Conservation (phyloP, 1,284 basidiomycete genomes). For the Peniophora sp. region DNA sequence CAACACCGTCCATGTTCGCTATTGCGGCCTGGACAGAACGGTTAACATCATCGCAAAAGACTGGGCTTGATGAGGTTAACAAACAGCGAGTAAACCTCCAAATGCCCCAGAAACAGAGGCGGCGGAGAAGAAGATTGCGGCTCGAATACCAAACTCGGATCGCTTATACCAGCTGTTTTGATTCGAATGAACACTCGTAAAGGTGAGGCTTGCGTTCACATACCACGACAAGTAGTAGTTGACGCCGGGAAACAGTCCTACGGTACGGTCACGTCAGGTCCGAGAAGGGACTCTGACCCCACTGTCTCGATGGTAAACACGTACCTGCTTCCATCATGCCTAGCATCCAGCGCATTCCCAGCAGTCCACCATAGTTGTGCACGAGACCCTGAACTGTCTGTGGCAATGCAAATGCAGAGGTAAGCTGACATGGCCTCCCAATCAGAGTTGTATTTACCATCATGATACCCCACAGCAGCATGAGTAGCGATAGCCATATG, state of each 20-base stretch:
- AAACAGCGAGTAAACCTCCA: constrained; percentile 24
- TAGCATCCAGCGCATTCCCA: constrained; percentile 24
- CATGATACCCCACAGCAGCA: constrained; percentile 24
- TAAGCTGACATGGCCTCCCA: neutral
- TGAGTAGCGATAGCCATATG: constrained; percentile 27
- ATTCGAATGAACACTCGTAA: neutral
- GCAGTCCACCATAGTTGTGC: constrained; percentile 22
- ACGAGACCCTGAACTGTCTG: constrained; percentile 24
- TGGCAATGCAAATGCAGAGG: neutral
- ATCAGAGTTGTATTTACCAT: constrained; percentile 15
- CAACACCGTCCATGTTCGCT: constrained; percentile 60
- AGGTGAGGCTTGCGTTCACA: too few relatives aligned
- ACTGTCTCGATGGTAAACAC: neutral
- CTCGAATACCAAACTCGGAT: constrained; percentile 58
- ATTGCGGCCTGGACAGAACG: constrained; percentile 54
- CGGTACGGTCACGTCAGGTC: neutral
- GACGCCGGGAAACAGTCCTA: constrained; percentile 25
- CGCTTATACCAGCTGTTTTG: constrained; percentile 35
- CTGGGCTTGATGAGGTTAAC: neutral
- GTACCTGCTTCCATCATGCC: constrained; percentile 29
- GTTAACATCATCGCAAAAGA: constrained; percentile 29
- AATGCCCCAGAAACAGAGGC: constrained; percentile 66
- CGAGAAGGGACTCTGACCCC: neutral
- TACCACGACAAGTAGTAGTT: constrained; percentile 30
- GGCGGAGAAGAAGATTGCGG: constrained; percentile 67